These are phyloP conservation scores for Hypoxylon rubiginosum DNA, from an alignment of 2,329 filamentous ascomycete species.

Conservation along the genomic window DNA sequence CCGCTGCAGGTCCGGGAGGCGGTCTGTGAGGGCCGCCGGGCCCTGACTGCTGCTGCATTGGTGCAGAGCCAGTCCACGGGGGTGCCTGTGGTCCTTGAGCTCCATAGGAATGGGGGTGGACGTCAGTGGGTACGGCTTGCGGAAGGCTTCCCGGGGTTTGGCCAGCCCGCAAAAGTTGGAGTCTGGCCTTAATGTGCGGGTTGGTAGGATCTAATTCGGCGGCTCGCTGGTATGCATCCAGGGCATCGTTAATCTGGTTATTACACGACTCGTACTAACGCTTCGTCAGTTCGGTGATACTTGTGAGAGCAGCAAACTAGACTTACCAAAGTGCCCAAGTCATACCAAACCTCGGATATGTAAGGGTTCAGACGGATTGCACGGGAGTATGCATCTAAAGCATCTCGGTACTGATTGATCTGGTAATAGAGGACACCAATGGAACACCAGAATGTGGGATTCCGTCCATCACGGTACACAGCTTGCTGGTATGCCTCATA, in stretches of 20 bases:
- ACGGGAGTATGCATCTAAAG: conserved; percentile 95
- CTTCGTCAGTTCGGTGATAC: conserved; percentile 50
- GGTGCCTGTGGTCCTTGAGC: conserved; percentile 87
- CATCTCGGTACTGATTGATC: conserved; percentile 99
- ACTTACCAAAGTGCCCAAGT: conserved; percentile 92
- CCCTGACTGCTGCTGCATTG: conserved; percentile 62
- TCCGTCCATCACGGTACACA: conserved; percentile 96
- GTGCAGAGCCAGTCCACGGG: conserved; percentile 87
- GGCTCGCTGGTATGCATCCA: conserved; percentile 95
- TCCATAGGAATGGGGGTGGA: conserved; percentile 93
- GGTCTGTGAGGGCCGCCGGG: conserved; percentile 70
- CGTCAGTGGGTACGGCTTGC: conserved; percentile 90
- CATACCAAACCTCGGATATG: conserved; percentile 99
- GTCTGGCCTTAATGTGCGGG: conserved; percentile 93
- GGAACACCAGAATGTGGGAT: conserved; percentile 99
- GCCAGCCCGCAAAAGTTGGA: conserved; percentile 88
- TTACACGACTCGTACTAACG: conserved; percentile 95
- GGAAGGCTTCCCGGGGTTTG: conserved; percentile 80
- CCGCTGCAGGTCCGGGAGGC: conserved; percentile 69
- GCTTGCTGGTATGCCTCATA: conserved; percentile 99
- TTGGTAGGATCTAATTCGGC: conserved; percentile 94
- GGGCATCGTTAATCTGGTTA: conserved; percentile 95
- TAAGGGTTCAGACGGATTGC: conserved; percentile 97
- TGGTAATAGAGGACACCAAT: conserved; percentile 99
- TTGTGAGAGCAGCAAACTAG: conserved; percentile 37